Conservation (phyloP, 2,329 filamentous ascomycete genomes). For the Coniochaeta sp. region DNA sequence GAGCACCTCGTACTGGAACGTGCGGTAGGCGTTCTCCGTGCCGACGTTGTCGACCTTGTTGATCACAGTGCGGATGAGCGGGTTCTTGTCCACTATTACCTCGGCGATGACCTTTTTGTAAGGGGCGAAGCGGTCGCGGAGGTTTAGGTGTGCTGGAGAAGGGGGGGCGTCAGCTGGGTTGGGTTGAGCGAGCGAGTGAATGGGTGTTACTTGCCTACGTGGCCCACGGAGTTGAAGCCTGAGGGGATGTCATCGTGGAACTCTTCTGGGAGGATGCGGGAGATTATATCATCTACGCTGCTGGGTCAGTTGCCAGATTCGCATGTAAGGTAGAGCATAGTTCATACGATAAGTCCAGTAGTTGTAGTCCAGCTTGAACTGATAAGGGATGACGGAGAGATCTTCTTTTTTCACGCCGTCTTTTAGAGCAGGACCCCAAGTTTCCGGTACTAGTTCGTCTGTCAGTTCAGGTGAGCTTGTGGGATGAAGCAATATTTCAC, state of each 20-base stretch:
- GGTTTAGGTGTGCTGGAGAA: conserved; percentile 72
- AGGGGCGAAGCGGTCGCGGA: conserved; percentile 72
- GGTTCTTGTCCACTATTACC: conserved; percentile 86
- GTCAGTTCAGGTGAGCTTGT: neutral
- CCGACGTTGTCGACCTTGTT: conserved; percentile 93
- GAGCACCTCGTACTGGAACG: conserved; percentile 87
- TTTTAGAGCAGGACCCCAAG: conserved; percentile 66
- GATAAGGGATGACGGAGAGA: conserved; percentile 66
- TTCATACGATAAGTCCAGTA: conserved; percentile 74
- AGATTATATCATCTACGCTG: conserved; percentile 67
- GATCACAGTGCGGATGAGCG: conserved; percentile 76
- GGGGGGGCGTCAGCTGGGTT: conserved; percentile 11
- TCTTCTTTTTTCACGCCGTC: conserved; percentile 63
- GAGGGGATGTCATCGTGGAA: conserved; percentile 73
- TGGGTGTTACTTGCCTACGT: conserved; percentile 52
- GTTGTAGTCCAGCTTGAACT: conserved; percentile 71
- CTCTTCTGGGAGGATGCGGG: conserved; percentile 71
- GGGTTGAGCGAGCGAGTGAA: neutral
- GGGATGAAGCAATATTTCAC: conserved; percentile 7
- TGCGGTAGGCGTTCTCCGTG: conserved; percentile 76
- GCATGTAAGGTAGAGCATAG: neutral
- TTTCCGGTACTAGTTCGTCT: conserved; percentile 50
- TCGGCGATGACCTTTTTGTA: conserved; percentile 83
- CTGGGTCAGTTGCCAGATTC: neutral
- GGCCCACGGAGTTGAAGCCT: conserved; percentile 83